These are phyloP conservation scores for Phascolomyces articulosus DNA, from an alignment of 371 early-diverging fungal genomes.

Conservation along the genomic window DNA sequence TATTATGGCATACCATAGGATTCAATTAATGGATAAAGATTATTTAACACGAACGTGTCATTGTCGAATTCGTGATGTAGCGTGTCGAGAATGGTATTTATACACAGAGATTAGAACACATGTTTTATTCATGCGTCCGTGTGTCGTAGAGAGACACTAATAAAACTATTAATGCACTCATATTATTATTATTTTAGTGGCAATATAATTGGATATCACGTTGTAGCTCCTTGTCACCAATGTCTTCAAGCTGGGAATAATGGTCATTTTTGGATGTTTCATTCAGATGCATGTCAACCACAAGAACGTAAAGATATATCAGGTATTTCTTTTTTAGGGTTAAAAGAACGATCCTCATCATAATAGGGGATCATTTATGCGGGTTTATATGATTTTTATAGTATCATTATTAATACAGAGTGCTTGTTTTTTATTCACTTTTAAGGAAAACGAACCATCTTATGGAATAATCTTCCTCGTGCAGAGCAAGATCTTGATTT, in stretches of 20 bases:
- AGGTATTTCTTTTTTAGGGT: constrained; percentile 17
- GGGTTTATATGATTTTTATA: no score
- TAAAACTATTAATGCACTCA: neutral
- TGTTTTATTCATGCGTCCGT: no score
- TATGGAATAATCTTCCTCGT: constrained; percentile 30
- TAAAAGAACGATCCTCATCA: no score
- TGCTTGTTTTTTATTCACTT: neutral
- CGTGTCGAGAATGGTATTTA: constrained; percentile 88
- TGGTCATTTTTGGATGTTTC: constrained; percentile 98
- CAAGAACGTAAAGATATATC: constrained; percentile 27
- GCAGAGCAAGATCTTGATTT: constrained; percentile 27
- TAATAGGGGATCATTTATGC: no score
- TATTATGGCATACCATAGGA: constrained; percentile 42
- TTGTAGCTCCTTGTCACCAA: constrained; percentile 91
- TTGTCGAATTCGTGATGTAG: constrained; percentile 93
- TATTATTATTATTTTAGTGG: constrained; percentile 59
- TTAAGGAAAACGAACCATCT: constrained; percentile 18
- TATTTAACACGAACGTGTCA: constrained; percentile 92
- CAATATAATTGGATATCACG: constrained; percentile 95
- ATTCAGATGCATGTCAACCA: constrained; percentile 77
- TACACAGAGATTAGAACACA: neutral
- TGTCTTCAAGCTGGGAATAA: constrained; percentile 94
- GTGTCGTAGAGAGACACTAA: no score
- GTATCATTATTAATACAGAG: neutral
- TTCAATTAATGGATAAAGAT: constrained; percentile 89